These are phyloP conservation scores for Clarireedia hainanense DNA, from an alignment of 2,329 filamentous ascomycete species.

Conservation along the genomic window DNA sequence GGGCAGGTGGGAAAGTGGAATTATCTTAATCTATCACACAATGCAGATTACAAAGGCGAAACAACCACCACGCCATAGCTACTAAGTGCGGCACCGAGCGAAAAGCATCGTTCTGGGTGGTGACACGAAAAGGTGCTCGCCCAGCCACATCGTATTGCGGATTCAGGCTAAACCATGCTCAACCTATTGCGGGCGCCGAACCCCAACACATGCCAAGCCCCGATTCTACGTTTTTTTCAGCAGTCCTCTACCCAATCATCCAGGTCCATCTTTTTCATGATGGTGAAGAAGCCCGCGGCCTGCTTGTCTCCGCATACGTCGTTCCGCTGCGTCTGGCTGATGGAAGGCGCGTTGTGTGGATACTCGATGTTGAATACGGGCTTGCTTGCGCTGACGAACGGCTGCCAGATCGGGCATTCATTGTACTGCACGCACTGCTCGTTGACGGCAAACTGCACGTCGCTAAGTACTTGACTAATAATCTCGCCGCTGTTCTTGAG, in stretches of 20 bases:
- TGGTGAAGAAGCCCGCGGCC: constrained; percentile 10
- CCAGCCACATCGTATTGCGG: constrained; percentile 3
- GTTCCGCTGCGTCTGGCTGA: neutral
- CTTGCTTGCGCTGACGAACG: constrained; percentile 53
- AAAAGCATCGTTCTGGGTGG: neutral
- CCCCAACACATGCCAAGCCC: too few species aligned
- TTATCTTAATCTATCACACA: neutral
- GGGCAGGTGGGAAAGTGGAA: neutral
- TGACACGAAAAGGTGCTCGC: neutral
- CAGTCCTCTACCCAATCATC: constrained; percentile 14
- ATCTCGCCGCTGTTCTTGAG: constrained; percentile 62
- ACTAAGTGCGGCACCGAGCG: too few species aligned
- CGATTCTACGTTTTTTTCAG: neutral
- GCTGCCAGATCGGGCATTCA: constrained; percentile 50
- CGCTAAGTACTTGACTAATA: constrained; percentile 9
- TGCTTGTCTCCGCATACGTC: constrained; percentile 4
- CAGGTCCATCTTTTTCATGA: constrained; percentile 13
- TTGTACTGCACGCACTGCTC: constrained; percentile 59
- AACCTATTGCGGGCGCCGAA: too few species aligned
- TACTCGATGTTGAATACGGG: constrained; percentile 72
- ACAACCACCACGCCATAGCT: too few species aligned
- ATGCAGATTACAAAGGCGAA: neutral
- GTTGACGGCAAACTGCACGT: constrained; percentile 29
- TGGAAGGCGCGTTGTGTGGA: constrained; percentile 33
- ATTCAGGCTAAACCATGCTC: neutral